These are phyloP conservation scores for Inga leiocalycina DNA, from an alignment of 306 rosid species.

Conservation along the genomic window DNA sequence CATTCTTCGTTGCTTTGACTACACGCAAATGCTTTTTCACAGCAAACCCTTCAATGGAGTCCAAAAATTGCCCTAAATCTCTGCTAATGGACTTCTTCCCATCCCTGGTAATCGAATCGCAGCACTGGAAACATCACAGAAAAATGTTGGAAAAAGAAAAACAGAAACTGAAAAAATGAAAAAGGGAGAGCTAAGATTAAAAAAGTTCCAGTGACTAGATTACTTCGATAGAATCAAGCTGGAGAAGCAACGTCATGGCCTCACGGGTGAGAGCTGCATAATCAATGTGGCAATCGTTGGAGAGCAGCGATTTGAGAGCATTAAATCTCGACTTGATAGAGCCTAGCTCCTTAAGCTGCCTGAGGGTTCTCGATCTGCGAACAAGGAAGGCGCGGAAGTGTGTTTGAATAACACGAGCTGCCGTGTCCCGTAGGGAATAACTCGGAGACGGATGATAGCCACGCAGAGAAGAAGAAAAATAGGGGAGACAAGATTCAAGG, in stretches of 20 bases:
- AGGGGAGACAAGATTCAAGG: slow-evolving; percentile 75
- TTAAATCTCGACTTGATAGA: slow-evolving; percentile 60
- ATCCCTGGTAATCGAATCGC: slow-evolving; percentile 69
- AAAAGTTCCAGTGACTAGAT: not conserved
- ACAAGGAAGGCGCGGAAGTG: slow-evolving; percentile 86
- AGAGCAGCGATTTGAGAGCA: slow-evolving; percentile 58
- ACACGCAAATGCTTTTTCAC: slow-evolving; percentile 49
- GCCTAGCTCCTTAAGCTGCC: slow-evolving; percentile 82
- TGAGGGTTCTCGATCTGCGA: slow-evolving; percentile 81
- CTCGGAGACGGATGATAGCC: not conserved
- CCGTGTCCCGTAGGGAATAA: slow-evolving; percentile 63
- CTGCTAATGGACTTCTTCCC: slow-evolving; percentile 67
- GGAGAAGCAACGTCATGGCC: slow-evolving; percentile 65
- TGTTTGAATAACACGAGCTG: slow-evolving; percentile 78
- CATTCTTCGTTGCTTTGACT: slow-evolving; percentile 47
- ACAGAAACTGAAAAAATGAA: not conserved
- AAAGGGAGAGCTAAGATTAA: not conserved
- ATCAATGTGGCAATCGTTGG: slow-evolving; percentile 47
- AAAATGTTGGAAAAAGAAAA: not conserved
- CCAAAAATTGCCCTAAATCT: slow-evolving; percentile 72
- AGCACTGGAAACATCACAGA: slow-evolving; percentile 40
- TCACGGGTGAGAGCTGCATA: slow-evolving; percentile 54
- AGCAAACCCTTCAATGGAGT: slow-evolving; percentile 63
- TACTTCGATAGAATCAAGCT: slow-evolving; percentile 83
- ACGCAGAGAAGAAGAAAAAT: slow-evolving; percentile 25